Percentiles rank a stretch among this genome's conserved stretches.
Conservation (phyloP, 345 rosid genomes). For the Rhodomyrtus tomentosa region DNA sequence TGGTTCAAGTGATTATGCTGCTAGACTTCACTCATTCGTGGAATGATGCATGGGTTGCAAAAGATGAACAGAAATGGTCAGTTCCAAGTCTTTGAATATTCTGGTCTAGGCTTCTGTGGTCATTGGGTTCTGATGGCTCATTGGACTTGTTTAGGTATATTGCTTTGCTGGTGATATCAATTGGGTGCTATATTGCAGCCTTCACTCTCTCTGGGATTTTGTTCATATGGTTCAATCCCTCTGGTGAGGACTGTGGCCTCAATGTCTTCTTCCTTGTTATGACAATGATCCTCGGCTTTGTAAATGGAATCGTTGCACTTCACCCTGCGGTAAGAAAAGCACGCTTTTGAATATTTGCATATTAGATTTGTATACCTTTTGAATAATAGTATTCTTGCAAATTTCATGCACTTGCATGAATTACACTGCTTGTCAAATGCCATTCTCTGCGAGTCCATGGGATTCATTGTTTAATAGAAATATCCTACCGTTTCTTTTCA, state of each 20-base stretch:
- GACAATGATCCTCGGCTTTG: conserved; percentile 82
- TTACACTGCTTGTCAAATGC: neutral
- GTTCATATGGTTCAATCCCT: conserved; percentile 97
- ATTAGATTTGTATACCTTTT: neutral
- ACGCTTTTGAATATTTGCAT: neutral
- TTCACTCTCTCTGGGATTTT: conserved; percentile 67
- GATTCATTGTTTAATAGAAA: neutral
- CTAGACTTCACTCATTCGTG: conserved; percentile 79
- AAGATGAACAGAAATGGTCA: conserved; percentile 92
- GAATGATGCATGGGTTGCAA: conserved; percentile 99
- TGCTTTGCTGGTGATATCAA: conserved; percentile 71
- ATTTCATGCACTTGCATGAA: neutral
- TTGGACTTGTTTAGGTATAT: conserved; percentile 45
- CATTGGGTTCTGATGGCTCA: conserved; percentile 10
- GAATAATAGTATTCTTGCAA: neutral
- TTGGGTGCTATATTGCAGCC: conserved; percentile 74
- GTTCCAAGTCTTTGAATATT: conserved; percentile 5
- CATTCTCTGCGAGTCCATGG: neutral
- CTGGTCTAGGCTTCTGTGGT: neutral
- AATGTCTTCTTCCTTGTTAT: conserved; percentile 85
- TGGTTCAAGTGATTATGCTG: conserved; percentile 86
- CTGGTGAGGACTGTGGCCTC: conserved; percentile 89
- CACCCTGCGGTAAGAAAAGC: conserved; percentile 59
- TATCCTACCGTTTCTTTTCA: neutral
- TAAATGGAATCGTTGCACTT: conserved; percentile 57